Base-by-base conservation (phyloP, 2,329 filamentous ascomycete species). In the Exophiala dermatitidis region DNA sequence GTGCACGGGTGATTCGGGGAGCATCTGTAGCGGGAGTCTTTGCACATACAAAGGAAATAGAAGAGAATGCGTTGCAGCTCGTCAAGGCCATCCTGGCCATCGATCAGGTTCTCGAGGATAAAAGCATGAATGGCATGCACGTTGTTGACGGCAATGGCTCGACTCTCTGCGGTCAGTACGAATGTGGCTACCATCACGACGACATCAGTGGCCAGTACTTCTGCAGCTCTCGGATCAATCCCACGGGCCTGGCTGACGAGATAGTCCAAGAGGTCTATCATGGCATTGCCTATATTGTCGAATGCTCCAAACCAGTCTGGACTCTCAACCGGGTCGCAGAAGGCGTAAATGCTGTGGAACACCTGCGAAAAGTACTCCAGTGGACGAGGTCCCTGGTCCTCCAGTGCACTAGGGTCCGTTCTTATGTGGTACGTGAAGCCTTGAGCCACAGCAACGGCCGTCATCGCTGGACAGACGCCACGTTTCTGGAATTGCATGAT, bases 401-500 rank as follows among this genome's bases (percentile, higher is more conserved):
- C 19, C 19, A 19, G 19, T 19, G 19, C 29, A 33, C 52, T 42
- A 42, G 46, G 42, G 42, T 59, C 46, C 5, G 46, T 48, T 31
- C 57, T 33, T 10, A 54, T 52, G 28, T 53, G 47, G 34, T 53
- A 52, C 2, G 51, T 55, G 33, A 60, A 42, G 6, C 52, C 55
- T 40, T 60, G 57, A 29, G 52, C 38, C 7, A 56, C 40, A 10
- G 54, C 40, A 34, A 57, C 36, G 41, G 50, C 52, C 4, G 55
- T 41, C 47, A 54, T 54, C 28, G 34, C 55, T 46, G 57, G 57
- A 46, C 57, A 60, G 36, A 57, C 28, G 29, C 55, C 55, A 3
- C 40, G 36, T 29, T 56, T 43, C 38, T 53, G 43, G 37, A 49
- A 51, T 3, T 38, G 31, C 40, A 54, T 9, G 40, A 59, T 46